Percentiles rank a stretch among this genome's conserved stretches.
Evolutionary conservation across 23 red algal species (phyloP).

Genomic region (Gracilaria gracilis): DNA sequence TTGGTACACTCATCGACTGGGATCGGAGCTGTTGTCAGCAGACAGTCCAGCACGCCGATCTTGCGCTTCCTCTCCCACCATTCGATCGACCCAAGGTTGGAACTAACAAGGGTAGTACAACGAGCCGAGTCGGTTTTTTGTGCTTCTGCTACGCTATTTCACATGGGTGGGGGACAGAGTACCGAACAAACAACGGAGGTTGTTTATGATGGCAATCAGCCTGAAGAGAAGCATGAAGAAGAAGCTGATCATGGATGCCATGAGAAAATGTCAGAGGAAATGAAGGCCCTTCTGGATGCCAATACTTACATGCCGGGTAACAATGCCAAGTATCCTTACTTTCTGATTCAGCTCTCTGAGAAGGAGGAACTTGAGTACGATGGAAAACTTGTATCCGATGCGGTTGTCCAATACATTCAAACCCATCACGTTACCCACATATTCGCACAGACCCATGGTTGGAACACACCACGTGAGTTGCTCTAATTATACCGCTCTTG

Average conservation of each 20-base stretch:
- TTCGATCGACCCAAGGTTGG: too few relatives aligned
- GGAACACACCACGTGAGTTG: constrained; percentile 69
- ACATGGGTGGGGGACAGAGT: constrained; percentile 12
- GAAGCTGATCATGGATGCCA: background rate
- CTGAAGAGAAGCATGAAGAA: background rate
- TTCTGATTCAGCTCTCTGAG: constrained; percentile 64
- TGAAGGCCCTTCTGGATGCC: constrained; percentile 46
- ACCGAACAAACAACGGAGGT: background rate
- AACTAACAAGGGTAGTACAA: too few relatives aligned
- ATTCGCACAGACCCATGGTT: constrained; percentile 70
- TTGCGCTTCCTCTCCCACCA: too few relatives aligned
- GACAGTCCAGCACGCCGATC: too few relatives aligned
- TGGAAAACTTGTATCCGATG: constrained; percentile 54
- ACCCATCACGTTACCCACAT: constrained; percentile 56
- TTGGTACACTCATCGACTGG: too few relatives aligned
- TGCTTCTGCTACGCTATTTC: too few relatives aligned
- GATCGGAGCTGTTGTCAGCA: too few relatives aligned
- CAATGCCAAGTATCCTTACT: constrained; percentile 59
- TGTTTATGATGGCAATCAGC: constrained; percentile 19
- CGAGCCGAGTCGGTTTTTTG: too few relatives aligned
- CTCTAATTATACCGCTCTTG: background rate
- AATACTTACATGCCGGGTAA: constrained; percentile 54
- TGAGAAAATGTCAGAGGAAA: constrained; percentile 15
- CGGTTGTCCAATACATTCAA: constrained; percentile 31
- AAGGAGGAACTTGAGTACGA: constrained; percentile 47